A percentile compares a stretch with the other conserved stretches of the same genome.
Conservation (phyloP, 2,329 filamentous ascomycete genomes). For the Teratosphaeria epicoccoides region DNA sequence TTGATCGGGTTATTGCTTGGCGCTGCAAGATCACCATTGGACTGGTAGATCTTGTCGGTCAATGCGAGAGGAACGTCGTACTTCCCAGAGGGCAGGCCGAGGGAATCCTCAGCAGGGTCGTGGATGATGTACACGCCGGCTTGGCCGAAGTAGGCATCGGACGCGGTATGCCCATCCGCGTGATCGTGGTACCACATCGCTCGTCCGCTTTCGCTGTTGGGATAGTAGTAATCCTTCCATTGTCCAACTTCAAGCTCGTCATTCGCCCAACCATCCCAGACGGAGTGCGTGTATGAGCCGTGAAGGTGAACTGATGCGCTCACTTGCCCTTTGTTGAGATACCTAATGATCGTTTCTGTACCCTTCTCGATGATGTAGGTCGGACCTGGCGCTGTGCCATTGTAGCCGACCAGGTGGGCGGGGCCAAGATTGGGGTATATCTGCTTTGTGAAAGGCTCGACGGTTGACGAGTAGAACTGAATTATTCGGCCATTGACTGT, state of each 20-base stretch:
- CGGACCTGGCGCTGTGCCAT: constrained; percentile 46
- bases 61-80: constrained; percentile 46
- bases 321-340: constrained; percentile 39
- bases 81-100: constrained; percentile 41
- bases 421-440: constrained; percentile 34
- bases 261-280: constrained; percentile 44
- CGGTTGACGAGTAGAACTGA: constrained; percentile 38
- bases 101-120: constrained; percentile 39
- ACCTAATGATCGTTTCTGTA: constrained; percentile 43
- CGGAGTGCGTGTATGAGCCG: constrained; percentile 37
- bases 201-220: constrained; percentile 44
- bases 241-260: constrained; percentile 42
- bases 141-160: constrained; percentile 48
- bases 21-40: constrained; percentile 40
- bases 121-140: constrained; percentile 46
- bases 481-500: constrained; percentile 27
- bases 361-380: constrained; percentile 41
- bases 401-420: constrained; percentile 38
- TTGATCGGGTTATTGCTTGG: constrained; percentile 33
- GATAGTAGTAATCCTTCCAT: constrained; percentile 50
- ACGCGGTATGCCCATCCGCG: constrained; percentile 35
- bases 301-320: constrained; percentile 45
- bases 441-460: constrained; percentile 32
- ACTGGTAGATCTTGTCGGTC: constrained; percentile 41
- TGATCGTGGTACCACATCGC: constrained; percentile 50